Conservation (phyloP, 225 moss, liverwort and hornwort genomes). For the Neckera pumila region DNA sequence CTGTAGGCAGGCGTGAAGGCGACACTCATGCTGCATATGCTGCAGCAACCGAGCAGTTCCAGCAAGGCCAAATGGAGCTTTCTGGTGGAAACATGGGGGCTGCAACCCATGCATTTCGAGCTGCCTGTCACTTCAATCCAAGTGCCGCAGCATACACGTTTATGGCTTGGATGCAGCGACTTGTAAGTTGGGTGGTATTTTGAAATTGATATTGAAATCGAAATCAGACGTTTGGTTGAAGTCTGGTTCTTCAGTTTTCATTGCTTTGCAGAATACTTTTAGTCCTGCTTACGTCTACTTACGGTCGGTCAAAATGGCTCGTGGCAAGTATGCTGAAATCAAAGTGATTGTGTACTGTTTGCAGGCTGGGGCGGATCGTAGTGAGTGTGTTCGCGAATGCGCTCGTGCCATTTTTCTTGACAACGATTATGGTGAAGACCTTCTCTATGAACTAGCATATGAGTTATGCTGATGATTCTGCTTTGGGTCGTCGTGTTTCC, state of each 20-base stretch:
- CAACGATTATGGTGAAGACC: conserved; percentile 43
- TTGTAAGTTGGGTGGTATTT: conserved; percentile 22
- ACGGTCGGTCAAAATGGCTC: background rate
- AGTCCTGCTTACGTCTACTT: background rate
- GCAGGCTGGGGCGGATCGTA: conserved; percentile 50
- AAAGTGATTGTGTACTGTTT: background rate
- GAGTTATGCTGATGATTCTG: background rate
- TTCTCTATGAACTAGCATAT: background rate
- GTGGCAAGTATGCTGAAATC: background rate
- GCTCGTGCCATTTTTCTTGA: conserved; percentile 57
- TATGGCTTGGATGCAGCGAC: conserved; percentile 51
- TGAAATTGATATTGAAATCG: background rate
- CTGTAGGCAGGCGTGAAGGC: conserved; percentile 17
- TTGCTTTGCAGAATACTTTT: background rate
- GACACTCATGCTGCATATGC: conserved; percentile 15
- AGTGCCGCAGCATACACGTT: conserved; percentile 55
- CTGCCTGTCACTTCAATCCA: conserved; percentile 53
- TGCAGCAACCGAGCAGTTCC: conserved; percentile 35
- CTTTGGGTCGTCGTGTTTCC: background rate
- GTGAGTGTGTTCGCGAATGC: conserved; percentile 56
- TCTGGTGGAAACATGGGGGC: conserved; percentile 52
- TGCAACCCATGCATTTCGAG: conserved; percentile 36
- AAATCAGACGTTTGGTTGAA: background rate
- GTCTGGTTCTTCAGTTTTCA: background rate
- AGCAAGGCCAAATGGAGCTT: conserved; percentile 41